Percentiles rank a stretch among this genome's conserved stretches.
Conservation (phyloP, 2,329 filamentous ascomycete species). For the Penicillium nordicum region DNA sequence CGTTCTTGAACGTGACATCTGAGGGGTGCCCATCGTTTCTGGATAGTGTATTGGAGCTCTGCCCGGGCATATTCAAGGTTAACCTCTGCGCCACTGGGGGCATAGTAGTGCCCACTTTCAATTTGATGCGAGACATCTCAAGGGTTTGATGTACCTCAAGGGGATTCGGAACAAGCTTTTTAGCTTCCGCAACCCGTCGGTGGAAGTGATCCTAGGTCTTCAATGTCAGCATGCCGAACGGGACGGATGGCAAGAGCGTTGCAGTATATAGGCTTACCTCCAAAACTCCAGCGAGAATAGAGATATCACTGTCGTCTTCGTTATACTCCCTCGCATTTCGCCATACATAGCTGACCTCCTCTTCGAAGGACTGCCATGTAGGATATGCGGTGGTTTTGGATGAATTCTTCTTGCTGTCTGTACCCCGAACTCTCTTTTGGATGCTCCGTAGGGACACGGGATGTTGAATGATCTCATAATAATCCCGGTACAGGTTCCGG, state of each 20-base stretch:
- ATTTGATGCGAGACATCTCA: conserved; percentile 71
- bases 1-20: conserved; percentile 53
- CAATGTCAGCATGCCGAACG: conserved; percentile 12
- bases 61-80: conserved; percentile 66
- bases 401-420: conserved; percentile 63
- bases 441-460: conserved; percentile 75
- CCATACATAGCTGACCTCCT: conserved; percentile 79
- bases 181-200: conserved; percentile 66
- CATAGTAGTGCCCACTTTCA: conserved; percentile 60
- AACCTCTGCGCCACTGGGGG: conserved; percentile 58
- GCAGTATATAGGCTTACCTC: conserved; percentile 55
- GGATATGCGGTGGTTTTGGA: conserved; percentile 67
- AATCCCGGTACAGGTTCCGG: conserved; percentile 69
- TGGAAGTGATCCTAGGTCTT: conserved; percentile 62
- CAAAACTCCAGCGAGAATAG: conserved; percentile 70
- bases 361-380: conserved; percentile 76
- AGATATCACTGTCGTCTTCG: conserved; percentile 85
- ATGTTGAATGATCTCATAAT: conserved; percentile 78
- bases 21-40: conserved; percentile 42
- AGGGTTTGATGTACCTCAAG: conserved; percentile 28
- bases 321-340: conserved; percentile 86
- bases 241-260: not conserved
- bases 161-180: conserved; percentile 68
- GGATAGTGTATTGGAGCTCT: conserved; percentile 49
- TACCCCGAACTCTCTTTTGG: conserved; percentile 71